These are phyloP conservation scores for Ashbya aceris DNA, from an alignment of 1,139 yeast species.

Conservation along the genomic window DNA sequence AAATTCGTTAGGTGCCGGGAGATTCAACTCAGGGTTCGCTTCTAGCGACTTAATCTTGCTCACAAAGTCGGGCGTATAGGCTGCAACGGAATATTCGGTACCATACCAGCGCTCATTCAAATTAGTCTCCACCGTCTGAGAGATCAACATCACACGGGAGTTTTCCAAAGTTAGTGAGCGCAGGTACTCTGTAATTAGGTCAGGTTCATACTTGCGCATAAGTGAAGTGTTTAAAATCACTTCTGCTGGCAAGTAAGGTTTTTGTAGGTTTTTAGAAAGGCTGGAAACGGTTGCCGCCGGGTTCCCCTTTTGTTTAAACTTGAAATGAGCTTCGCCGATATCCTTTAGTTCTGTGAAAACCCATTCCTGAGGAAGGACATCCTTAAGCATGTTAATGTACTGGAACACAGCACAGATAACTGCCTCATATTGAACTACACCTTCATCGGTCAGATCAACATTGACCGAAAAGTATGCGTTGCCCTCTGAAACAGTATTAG, in stretches of 20 bases:
- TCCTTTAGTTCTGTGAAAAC: conserved; percentile 41
- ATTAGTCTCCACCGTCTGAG: conserved; percentile 38
- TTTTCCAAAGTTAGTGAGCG: conserved; percentile 46
- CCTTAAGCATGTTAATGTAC: conserved; percentile 52
- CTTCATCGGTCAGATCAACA: conserved; percentile 66
- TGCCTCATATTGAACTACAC: conserved; percentile 54
- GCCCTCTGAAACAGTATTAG: conserved; percentile 58
- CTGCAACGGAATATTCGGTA: conserved; percentile 55
- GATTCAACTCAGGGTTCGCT: conserved; percentile 38
- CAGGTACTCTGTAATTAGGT: conserved; percentile 43
- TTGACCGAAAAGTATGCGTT: conserved; percentile 58
- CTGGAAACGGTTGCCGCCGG: conserved; percentile 51
- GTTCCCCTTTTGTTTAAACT: conserved; percentile 56
- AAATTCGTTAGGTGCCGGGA: conserved; percentile 69
- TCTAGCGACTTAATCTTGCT: conserved; percentile 30
- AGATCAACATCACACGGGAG: conserved; percentile 50
- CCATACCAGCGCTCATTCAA: conserved; percentile 80
- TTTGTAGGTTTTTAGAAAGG: conserved; percentile 43
- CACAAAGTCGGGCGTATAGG: conserved; percentile 36
- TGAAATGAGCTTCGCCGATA: conserved; percentile 44
- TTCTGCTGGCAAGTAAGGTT: conserved; percentile 50
- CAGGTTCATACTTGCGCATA: conserved; percentile 49
- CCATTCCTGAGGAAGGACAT: conserved; percentile 51
- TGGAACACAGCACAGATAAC: conserved; percentile 56
- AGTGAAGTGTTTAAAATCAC: conserved; percentile 51